These are phyloP conservation scores for Colletotrichum graminicola DNA, from an alignment of 2,329 filamentous ascomycete species.

Conservation along the genomic window DNA sequence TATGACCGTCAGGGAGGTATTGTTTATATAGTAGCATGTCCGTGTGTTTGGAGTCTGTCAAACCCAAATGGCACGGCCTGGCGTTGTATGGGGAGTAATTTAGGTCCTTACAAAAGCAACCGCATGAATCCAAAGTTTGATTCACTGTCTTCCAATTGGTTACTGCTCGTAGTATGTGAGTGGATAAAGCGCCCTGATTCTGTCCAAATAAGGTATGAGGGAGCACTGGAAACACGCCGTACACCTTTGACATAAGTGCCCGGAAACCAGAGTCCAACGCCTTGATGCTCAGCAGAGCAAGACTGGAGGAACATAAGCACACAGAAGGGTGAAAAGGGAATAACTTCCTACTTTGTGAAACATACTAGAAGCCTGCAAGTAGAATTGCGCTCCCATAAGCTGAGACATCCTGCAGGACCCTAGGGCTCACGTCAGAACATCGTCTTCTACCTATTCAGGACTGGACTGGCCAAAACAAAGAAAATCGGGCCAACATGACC, in stretches of 20 bases:
- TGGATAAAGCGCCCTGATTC: background rate
- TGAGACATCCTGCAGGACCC: too few species aligned
- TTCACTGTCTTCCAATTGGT: background rate
- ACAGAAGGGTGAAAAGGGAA: background rate
- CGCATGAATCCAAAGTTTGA: background rate
- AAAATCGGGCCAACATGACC: background rate
- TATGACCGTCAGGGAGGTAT: constrained; percentile 17
- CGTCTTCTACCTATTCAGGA: background rate
- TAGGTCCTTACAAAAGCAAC: background rate
- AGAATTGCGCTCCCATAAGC: background rate
- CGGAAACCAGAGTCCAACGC: background rate
- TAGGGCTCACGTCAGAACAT: background rate
- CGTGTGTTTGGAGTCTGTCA: constrained; percentile 20
- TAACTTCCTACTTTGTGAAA: background rate
- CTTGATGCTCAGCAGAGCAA: background rate
- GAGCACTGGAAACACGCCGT: too few species aligned
- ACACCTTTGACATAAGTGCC: background rate
- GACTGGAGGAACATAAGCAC: background rate
- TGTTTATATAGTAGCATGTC: constrained; percentile 35
- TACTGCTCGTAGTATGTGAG: background rate
- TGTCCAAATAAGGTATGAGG: background rate
- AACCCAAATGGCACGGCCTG: constrained; percentile 15
- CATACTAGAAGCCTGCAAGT: background rate
- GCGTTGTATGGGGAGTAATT: constrained; percentile 32
- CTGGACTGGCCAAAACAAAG: too few species aligned